Evolutionary conservation across 768 basidiomycete genomes (phyloP).

Genomic region (Tricholoma hemisulphureum): DNA sequence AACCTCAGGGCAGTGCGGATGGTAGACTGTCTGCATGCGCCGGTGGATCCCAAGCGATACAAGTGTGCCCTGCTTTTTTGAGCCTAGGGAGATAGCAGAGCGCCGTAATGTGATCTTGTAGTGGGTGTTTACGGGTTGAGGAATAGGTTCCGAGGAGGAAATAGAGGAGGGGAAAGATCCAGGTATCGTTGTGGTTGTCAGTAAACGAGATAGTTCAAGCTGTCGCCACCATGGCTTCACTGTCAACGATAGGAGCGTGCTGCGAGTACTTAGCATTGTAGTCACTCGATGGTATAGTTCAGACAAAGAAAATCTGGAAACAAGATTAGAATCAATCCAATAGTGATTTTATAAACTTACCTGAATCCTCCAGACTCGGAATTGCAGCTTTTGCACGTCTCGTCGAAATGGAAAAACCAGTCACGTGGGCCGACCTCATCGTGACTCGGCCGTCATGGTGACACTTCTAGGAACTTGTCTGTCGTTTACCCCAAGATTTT

Average conservation of each 20-base stretch:
- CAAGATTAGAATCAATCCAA: no score
- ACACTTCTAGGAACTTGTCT: no score
- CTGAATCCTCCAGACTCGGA: no score
- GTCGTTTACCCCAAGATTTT: no score
- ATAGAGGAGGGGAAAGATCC: neutral
- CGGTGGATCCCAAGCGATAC: constrained; percentile 81
- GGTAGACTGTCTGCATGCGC: constrained; percentile 83
- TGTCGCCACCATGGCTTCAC: neutral
- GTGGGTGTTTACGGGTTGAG: constrained; percentile 51
- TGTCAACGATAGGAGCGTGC: no score
- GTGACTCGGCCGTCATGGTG: no score
- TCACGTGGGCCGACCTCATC: no score
- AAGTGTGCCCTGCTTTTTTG: constrained; percentile 66
- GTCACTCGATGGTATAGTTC: no score
- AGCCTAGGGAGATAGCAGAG: constrained; percentile 79
- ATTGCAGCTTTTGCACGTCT: no score
- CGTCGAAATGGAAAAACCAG: no score
- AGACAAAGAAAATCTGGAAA: no score
- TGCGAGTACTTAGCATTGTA: neutral
- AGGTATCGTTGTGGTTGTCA: neutral
- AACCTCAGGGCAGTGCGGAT: constrained; percentile 64
- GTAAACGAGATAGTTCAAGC: neutral
- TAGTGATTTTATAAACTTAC: no score
- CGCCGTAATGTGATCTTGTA: constrained; percentile 88
- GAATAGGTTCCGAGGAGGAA: constrained; percentile 12